Base-by-base conservation (phyloP, 805 yeast species). In the Debaryomyces prosopidis region DNA sequence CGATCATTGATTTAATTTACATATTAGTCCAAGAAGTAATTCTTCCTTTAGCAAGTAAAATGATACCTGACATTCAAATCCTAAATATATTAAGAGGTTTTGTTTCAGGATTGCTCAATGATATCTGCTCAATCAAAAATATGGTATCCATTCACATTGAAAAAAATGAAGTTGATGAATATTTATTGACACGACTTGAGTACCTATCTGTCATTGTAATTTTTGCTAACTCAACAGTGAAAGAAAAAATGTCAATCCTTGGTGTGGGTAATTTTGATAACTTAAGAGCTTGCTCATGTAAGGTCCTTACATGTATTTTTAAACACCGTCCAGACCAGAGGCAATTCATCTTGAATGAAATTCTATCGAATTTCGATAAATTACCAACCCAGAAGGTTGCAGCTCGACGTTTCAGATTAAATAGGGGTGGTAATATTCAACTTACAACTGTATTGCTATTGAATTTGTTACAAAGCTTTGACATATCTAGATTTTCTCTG, bases 281-380 rank as follows among this genome's bases (percentile, higher is more conserved):
- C 3, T 48, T 76, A 38, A 61, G 63, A 33, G 47, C 31, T 19
- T 56, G 50, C 10, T 53, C 66, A 32, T 55, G 72, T 27, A 55
- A 63, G 9, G 49, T 36, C 68, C 14, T 55, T 59, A 43, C 33
- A 19, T 38, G 41, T 7, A 65, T 81, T 9, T 82, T 79, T 55
- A 54, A 57, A 30, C 59, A 55, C 15, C 58, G 71, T 40, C 62
- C 68, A 1, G 76, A 73, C 34, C 95, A 89, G 54, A 65, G 87
- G 44, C 62, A 64, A 1, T 85, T 83, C 55, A 72, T 89, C 4
- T 53, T 87, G 6, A 77, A 77, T 43, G 94, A 89, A 57, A 53
- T 86, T 2, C 53, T 85, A 10, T 62, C 74, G 1, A 77, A 76
- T 44, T 63, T 82, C 43, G 80, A 77, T 39, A 71, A 67, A 17